These are phyloP conservation scores for Microbotryum violaceum DNA, from an alignment of 1,284 basidiomycete genomes.

Conservation along the genomic window DNA sequence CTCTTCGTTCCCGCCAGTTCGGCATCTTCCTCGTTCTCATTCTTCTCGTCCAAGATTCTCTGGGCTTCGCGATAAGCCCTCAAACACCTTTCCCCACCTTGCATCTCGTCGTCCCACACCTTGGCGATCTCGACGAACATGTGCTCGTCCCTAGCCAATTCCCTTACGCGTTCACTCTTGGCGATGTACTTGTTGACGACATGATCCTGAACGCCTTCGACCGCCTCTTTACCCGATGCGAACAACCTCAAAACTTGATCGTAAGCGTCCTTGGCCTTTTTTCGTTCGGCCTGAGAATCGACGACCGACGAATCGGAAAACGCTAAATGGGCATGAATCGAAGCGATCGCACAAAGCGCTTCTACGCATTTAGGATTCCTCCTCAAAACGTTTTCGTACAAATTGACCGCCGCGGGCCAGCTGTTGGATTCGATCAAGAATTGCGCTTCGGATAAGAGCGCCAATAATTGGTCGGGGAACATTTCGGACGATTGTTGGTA, in stretches of 20 bases:
- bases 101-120: conserved; percentile 69
- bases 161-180: conserved; percentile 26
- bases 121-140: conserved; percentile 78
- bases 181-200: conserved; percentile 1
- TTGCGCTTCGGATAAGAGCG: conserved; percentile 75
- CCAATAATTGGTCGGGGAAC: conserved; percentile 64
- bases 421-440: background rate
- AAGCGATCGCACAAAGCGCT: conserved; percentile 79
- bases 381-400: conserved; percentile 67
- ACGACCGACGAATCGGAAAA: conserved; percentile 28
- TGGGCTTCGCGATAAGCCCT: conserved; percentile 66
- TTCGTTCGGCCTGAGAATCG: conserved; percentile 62
- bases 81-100: conserved; percentile 56
- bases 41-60: conserved; percentile 49
- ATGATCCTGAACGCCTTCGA: background rate
- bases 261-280: conserved; percentile 68
- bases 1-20: background rate
- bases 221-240: conserved; percentile 42
- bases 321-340: conserved; percentile 60
- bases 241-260: conserved; percentile 64
- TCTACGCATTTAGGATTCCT: conserved; percentile 48
- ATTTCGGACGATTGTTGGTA: conserved; percentile 67
- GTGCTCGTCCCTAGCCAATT: conserved; percentile 65
- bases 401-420: conserved; percentile 65
- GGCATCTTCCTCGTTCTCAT: conserved; percentile 29